Base-by-base conservation (phyloP, 2,329 filamentous ascomycete genomes). In the Fusarium dlaminii region DNA sequence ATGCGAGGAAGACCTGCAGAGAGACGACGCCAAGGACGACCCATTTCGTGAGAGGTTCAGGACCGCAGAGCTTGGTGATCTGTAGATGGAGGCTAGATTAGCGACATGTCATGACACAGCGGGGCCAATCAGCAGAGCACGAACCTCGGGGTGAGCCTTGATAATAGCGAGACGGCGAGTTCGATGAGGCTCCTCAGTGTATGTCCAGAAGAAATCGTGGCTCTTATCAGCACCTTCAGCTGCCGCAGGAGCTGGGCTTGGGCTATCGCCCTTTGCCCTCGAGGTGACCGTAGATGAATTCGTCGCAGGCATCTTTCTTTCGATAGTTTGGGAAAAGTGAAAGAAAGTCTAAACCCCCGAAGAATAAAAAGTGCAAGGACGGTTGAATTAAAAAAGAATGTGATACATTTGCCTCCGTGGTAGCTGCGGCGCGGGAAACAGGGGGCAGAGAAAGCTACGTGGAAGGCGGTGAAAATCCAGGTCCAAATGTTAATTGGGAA, bases 61-160 rank as follows among this genome's bases (percentile, higher is more conserved):
- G 95, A 13, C 96, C 96, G 85, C 96, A 99, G 78, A 99, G 92
- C 86, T 98, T 98, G 62, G 94, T 96, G 70, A 99, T 94, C 94
- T 97, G 46, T 58, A 29, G 56, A 61, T 32, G 13, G 18, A 27
- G 24, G 32, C 37, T 58, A 49, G 27, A 76, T 67, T 71, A 72
- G 68, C 62, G 45, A 34, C 27, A 32, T 34, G 22, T 24, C 20
- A 40, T 32, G 40, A 58, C 27, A 24, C 37, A 39, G 46, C 27
- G 49, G 43, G 22, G 22, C 65, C 57, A 37, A 70, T 65, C 56
- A 61, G 51, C 27, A 57, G 34, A 58, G 49, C 32, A 73, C 81
- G 27, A 85, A 96, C 95, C 89, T 99, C 96, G 52, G 96, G 96
- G 82, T 99, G 96, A 63, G 96, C 95, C 86, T 98, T 98, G 84